phyloP scores from a whole-genome alignment of 306 rosid species.

The Senna tora region DNA sequence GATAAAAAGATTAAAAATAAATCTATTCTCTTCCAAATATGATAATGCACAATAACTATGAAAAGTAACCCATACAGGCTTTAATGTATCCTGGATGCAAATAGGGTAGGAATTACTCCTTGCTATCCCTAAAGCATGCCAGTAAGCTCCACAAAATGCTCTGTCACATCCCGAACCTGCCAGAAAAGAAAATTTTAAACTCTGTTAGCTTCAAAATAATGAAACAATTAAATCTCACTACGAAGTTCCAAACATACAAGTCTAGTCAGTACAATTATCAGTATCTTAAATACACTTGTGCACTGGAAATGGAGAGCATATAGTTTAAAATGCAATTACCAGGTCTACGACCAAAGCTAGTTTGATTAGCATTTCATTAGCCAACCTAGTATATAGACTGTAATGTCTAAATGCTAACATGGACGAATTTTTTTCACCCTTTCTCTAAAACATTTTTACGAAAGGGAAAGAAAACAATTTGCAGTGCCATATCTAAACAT shows the following conservation, averaged over 20 bases:
- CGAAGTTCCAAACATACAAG: slow-evolving; percentile 12
- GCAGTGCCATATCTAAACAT: slow-evolving; percentile 25
- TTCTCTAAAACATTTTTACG: slow-evolving; percentile 18
- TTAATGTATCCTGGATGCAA: slow-evolving; percentile 69
- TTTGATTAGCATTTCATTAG: not conserved
- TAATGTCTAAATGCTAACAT: slow-evolving; percentile 18
- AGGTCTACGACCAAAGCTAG: not conserved
- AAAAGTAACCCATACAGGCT: slow-evolving; percentile 59
- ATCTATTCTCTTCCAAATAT: not conserved
- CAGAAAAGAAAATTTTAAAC: slow-evolving; percentile 31
- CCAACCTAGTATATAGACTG: not conserved
- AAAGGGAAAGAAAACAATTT: not conserved
- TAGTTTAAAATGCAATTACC: not conserved
- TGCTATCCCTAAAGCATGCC: slow-evolving; percentile 62
- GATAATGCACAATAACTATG: not conserved
- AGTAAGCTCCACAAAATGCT: slow-evolving; percentile 88
- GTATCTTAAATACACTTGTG: not conserved
- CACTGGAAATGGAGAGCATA: too few species aligned
- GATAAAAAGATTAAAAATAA: slow-evolving; percentile 30
- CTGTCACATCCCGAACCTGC: slow-evolving; percentile 88
- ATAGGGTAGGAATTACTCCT: slow-evolving; percentile 52
- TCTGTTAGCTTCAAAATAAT: slow-evolving; percentile 8
- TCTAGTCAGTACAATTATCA: slow-evolving; percentile 2
- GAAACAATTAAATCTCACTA: slow-evolving; percentile 17
- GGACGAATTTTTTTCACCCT: slow-evolving; percentile 3